phyloP scores from a whole-genome alignment of 2,329 filamentous ascomycete species.

The Fusarium sp. region DNA sequence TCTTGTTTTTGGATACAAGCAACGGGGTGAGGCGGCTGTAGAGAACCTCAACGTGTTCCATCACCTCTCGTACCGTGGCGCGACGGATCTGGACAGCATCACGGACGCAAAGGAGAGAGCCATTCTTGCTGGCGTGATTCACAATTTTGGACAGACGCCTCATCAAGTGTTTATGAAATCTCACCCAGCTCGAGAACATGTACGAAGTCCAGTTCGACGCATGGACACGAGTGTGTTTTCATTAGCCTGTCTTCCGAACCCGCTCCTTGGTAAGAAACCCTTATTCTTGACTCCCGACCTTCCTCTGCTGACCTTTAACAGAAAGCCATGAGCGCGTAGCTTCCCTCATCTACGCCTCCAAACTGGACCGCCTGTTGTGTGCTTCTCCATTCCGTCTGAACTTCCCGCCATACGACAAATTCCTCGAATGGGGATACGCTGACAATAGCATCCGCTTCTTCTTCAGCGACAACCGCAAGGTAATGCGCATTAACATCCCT shows the following conservation, averaged over 20 bases:
- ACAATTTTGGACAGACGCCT: conserved; percentile 98
- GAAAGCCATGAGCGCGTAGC: conserved; percentile 82
- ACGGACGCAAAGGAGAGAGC: conserved; percentile 86
- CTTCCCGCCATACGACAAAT: conserved; percentile 91
- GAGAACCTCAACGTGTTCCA: conserved; percentile 97
- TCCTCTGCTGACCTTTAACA: too few relatives aligned
- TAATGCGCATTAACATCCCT: conserved; percentile 46
- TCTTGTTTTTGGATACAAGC: conserved; percentile 92
- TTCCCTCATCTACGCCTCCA: conserved; percentile 80
- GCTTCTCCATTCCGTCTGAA: conserved; percentile 87
- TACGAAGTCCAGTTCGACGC: conserved; percentile 71
- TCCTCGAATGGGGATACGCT: conserved; percentile 94
- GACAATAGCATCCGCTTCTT: conserved; percentile 95
- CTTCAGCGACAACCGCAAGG: conserved; percentile 81
- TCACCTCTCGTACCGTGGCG: conserved; percentile 92
- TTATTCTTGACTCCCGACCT: too few relatives aligned
- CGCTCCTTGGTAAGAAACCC: conserved; percentile 72
- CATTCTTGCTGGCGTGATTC: conserved; percentile 93
- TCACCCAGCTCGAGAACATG: conserved; percentile 80
- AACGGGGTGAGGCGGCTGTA: conserved; percentile 89
- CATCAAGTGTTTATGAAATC: conserved; percentile 89
- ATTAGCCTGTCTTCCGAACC: conserved; percentile 80
- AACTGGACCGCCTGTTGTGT: conserved; percentile 84
- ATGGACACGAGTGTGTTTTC: conserved; percentile 83
- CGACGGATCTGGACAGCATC: conserved; percentile 91